Base-by-base conservation (phyloP, 73 alveolate species). In the Uronychia setigera region DNA sequence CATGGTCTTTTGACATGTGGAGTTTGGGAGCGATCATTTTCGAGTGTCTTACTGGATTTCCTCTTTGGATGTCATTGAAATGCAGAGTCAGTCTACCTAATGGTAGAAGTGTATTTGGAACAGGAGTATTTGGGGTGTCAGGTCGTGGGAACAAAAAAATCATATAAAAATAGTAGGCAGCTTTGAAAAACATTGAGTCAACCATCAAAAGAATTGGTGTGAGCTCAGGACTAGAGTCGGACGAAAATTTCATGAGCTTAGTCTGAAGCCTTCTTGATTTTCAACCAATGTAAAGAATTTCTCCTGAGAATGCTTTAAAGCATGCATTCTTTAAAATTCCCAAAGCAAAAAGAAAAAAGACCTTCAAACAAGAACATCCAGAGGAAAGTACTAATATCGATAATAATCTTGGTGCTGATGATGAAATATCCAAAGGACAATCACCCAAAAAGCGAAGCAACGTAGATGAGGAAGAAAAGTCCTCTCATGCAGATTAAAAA, bases 1-100 rank as follows among this genome's bases (percentile, higher is more conserved):
- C 97, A 9, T 93, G 98, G 96, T 35, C 89, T 33, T 91, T 84
- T 80, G 98, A 93, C 67, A 83, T 90, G 11, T 93, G 98, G 96
- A 76, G 93, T 30, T 79, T 91, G 9, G 98, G 98, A 29, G 93
- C 93, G 32, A 86, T 93, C 27, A n/a, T 90, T 26, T 77, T 93
- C 0, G 98, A 93, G 80, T 86, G 91, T 1, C 59, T 87, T 25
- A 74, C 94, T 27, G 98, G 96, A 25, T 90, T 93, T 58, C 98
- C 98, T 11, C 83, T 93, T 0, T 93, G 98, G 98, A 87, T 93
- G 34, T 60, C 93, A 29, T 75, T 91, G 32, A 93, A 93, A 57
- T 86, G 91, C 26, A 86, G 95, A 80, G 88, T 90, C 32, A 31
- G 80, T 25, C 57, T 77, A 14, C 30, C 81, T 29, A 35, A 78